Conservation (phyloP, 78 protist genomes). For the Cavenderia fasciculata region DNA sequence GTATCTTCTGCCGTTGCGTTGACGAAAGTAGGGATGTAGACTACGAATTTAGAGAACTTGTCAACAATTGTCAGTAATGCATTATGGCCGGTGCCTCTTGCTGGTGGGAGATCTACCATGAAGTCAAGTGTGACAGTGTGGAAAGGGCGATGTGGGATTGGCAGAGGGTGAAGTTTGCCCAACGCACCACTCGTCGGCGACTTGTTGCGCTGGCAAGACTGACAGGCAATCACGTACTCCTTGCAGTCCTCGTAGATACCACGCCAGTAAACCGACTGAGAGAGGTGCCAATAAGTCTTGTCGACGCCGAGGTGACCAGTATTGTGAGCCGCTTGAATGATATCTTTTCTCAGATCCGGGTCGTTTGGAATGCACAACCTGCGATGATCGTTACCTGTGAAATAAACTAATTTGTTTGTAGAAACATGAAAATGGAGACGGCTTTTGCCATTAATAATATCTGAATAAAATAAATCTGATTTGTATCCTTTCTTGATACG, state of each 20-base stretch:
- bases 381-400: background rate
- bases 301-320: no score
- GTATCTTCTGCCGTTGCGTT: background rate
- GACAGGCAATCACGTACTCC: no score
- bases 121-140: conserved; percentile 16
- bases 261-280: no score
- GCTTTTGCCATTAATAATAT: no score
- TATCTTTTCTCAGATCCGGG: background rate
- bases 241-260: no score
- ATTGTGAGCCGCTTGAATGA: no score
- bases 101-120: background rate
- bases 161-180: background rate
- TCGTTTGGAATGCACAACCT: background rate
- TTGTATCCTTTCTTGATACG: no score
- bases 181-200: no score
- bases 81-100: conserved; percentile 3
- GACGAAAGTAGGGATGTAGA: background rate
- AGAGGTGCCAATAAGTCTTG: no score
- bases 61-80: background rate
- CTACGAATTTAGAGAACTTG: background rate
- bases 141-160: background rate
- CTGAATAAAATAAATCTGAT: no score
- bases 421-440: background rate
- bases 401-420: background rate
- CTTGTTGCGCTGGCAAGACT: no score